Conservation (phyloP, 352 stramenopile genomes). For the Globisporangium echinulatum region DNA sequence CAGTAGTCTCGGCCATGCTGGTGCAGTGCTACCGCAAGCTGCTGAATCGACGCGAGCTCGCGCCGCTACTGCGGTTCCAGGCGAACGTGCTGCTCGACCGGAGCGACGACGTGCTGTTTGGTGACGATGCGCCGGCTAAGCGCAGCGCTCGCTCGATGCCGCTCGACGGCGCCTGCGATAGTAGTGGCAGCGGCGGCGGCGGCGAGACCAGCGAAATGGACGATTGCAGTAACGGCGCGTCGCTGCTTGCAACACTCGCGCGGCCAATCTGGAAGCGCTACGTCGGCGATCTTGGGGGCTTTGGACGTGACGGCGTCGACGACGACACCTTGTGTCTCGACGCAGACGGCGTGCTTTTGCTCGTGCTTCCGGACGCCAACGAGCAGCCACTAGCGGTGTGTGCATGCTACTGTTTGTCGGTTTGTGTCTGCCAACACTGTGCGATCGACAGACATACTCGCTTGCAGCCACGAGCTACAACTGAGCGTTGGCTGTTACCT, state of each 20-base stretch:
- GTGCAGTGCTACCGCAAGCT: slow-evolving; percentile 10
- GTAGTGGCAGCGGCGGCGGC: neutral
- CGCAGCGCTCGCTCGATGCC: neutral
- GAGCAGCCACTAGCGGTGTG: neutral
- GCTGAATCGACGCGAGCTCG: slow-evolving; percentile 1
- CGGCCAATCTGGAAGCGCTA: slow-evolving; percentile 12
- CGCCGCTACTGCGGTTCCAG: slow-evolving; percentile 4
- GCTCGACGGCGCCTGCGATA: neutral
- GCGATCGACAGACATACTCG: neutral
- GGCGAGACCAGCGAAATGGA: neutral
- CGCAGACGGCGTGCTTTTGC: slow-evolving; percentile 1
- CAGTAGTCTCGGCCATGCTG: slow-evolving; percentile 2
- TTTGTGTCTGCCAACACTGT: neutral
- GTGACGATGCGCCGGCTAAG: neutral
- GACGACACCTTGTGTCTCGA: neutral
- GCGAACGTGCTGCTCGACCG: slow-evolving; percentile 9
- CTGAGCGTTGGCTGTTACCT: too few relatives aligned
- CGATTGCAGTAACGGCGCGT: neutral
- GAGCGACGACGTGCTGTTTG: slow-evolving; percentile 13
- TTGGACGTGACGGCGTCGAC: neutral
- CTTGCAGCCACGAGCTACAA: too few relatives aligned
- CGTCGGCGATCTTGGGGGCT: slow-evolving; percentile 5
- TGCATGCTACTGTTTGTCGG: neutral
- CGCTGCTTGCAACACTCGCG: neutral
- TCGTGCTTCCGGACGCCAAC: neutral